Evolutionary conservation across 2,329 filamentous ascomycete species (phyloP), one percentile per base, ranked within the genome.

Genomic region (Neopestalotiopsis sp.): DNA sequence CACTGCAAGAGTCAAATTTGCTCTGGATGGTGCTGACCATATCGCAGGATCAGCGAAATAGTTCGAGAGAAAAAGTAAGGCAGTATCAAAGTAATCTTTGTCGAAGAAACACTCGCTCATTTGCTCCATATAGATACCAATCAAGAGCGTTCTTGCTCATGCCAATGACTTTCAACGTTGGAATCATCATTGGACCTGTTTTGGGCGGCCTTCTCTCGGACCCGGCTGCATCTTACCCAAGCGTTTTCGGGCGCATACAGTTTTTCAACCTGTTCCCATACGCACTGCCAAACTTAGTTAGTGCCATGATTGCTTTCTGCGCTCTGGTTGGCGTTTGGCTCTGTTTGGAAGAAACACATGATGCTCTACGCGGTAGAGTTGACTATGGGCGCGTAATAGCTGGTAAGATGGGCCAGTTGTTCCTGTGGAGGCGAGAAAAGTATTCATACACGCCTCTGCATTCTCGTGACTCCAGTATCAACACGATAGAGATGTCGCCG

Each of bases 141-240:
- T 81, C 82, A 0, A 73, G 81, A 4, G 82, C 83, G 0, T 85
- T 85, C 61, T 68, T 84, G 14, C 72, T 84, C n/a, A 70, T 85
- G 38, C 83, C 83, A 2, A 94, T 94, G 90, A 92, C 90, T 28
- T 94, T 92, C 79, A 94, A 94, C 72, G 56, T 90, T 24, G 89
- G 88, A 13, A 83, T 89, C 63, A 88, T 89, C 58, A 81, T 89
- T n/a, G 87, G 88, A 0, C 88, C 88, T 0, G 81, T 89, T 10
- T 73, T 89, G 2, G 79, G 83, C 34, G 84, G 84, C 4, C 13
- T 85, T 10, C 77, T 86, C 10, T 83, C 83, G 3, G 83, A 86
- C 61, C 84, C 82, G 3, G 81, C 81, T 1, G 77, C 75, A 20
- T 81, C 79, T 67, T 84, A 83, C 64, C 83, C 84, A 0, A 70